phyloP scores from a whole-genome alignment of 2,329 filamentous ascomycete species.

The Beauveria rudraprayagi region DNA sequence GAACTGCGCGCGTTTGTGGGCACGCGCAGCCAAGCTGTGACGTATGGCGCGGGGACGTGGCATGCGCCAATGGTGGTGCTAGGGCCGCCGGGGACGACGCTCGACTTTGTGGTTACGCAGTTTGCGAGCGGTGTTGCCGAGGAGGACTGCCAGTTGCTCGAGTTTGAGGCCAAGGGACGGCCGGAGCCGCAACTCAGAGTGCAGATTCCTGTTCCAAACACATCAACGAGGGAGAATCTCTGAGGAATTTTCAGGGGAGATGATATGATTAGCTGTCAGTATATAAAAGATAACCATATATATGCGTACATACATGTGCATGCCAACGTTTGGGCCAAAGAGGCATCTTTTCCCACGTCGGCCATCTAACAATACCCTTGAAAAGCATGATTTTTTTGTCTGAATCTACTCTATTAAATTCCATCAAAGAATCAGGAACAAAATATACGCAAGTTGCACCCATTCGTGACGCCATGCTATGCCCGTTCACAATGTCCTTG shows the following conservation, averaged over 20 bases:
- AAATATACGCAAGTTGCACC: too few species aligned
- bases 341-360: too few species aligned
- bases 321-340: neutral
- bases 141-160: conserved; percentile 85
- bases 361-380: neutral
- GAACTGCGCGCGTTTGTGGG: conserved; percentile 72
- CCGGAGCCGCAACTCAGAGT: conserved; percentile 35
- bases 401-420: neutral
- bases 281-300: neutral
- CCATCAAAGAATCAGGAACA: neutral
- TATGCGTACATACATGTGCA: neutral
- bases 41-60: conserved; percentile 86
- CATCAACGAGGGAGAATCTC: conserved; percentile 10
- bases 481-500: neutral
- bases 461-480: neutral
- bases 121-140: conserved; percentile 72
- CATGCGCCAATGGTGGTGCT: conserved; percentile 94
- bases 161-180: conserved; percentile 23
- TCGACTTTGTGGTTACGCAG: conserved; percentile 87
- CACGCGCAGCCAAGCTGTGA: conserved; percentile 71
- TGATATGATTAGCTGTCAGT: neutral
- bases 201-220: conserved; percentile 18
- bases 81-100: conserved; percentile 45
- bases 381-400: neutral
- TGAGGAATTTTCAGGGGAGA: conserved; percentile 6